Conservation (phyloP, 257 asterid species). For the Solanum pinnatisectum region DNA sequence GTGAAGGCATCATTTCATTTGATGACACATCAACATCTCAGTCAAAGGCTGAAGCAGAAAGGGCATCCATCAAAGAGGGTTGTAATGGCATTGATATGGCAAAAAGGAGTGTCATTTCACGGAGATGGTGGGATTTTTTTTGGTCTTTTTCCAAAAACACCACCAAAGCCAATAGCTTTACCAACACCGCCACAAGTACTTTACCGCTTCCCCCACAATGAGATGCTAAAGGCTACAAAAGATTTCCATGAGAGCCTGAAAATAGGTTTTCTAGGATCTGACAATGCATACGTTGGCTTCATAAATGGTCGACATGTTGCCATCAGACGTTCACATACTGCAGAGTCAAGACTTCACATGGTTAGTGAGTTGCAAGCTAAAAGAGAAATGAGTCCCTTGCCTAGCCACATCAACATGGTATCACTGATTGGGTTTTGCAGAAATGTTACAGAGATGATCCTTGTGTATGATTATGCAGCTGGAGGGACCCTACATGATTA, state of each 20-base stretch:
- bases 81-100: slow-evolving; percentile 10
- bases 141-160: slow-evolving; percentile 33
- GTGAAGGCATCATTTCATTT: slow-evolving; percentile 36
- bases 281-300: slow-evolving; percentile 34
- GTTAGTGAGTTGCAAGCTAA: slow-evolving; percentile 35
- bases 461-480: slow-evolving; percentile 37
- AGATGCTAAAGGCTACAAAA: slow-evolving; percentile 49
- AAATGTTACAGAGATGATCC: slow-evolving; percentile 34
- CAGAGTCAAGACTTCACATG: slow-evolving; percentile 36
- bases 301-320: slow-evolving; percentile 33
- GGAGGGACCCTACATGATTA: slow-evolving; percentile 53
- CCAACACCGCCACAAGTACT: slow-evolving; percentile 15
- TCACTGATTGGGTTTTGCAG: slow-evolving; percentile 44
- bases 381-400: slow-evolving; percentile 22
- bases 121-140: slow-evolving; percentile 53
- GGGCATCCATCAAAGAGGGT: slow-evolving; percentile 13
- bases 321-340: slow-evolving; percentile 37
- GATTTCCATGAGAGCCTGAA: slow-evolving; percentile 35
- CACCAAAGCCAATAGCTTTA: slow-evolving; percentile 32
- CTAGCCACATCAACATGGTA: slow-evolving; percentile 28
- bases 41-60: slow-evolving; percentile 25
- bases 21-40: slow-evolving; percentile 24
- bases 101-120: slow-evolving; percentile 20
- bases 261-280: slow-evolving; percentile 46
- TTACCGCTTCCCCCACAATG: slow-evolving; percentile 27